Evolutionary conservation across 768 basidiomycete genomes (phyloP).

Genomic region (Pholiota molesta): DNA sequence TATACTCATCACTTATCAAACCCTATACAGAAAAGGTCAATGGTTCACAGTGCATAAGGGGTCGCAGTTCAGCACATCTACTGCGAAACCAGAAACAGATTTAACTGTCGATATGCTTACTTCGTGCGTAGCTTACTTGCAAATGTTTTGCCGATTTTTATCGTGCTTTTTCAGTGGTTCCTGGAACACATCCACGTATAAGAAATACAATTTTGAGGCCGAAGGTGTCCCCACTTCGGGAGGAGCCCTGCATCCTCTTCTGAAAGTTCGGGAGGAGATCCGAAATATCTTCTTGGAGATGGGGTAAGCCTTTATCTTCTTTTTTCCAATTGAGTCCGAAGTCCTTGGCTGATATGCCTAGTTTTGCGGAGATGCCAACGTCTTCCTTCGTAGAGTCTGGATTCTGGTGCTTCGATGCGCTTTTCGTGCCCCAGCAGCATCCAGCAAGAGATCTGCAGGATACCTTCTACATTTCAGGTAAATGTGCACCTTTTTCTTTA

Average conservation of each 20-base stretch:
- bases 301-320: slow-evolving; percentile 64
- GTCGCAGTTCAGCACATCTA: slow-evolving; percentile 83
- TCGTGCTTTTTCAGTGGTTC: slow-evolving; percentile 61
- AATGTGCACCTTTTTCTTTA: neutral
- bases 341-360: slow-evolving; percentile 32
- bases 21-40: slow-evolving; percentile 77
- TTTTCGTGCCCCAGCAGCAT: slow-evolving; percentile 99
- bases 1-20: neutral
- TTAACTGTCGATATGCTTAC: slow-evolving; percentile 93
- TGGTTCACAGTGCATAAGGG: slow-evolving; percentile 94
- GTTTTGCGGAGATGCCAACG: slow-evolving; percentile 99
- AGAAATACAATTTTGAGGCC: slow-evolving; percentile 99
- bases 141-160: slow-evolving; percentile 2
- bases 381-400: slow-evolving; percentile 94
- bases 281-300: slow-evolving; percentile 98
- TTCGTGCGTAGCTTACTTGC: slow-evolving; percentile 58
- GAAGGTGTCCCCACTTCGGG: slow-evolving; percentile 89
- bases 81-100: slow-evolving; percentile 94
- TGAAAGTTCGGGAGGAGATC: slow-evolving; percentile 98
- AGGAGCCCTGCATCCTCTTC: slow-evolving; percentile 92
- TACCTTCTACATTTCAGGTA: slow-evolving; percentile 96
- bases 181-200: slow-evolving; percentile 93
- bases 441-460: slow-evolving; percentile 97
- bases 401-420: slow-evolving; percentile 99
- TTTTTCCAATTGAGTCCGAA: neutral